Evolutionary conservation across 345 rosid species (phyloP).

Genomic region (Corchorus olitorius): DNA sequence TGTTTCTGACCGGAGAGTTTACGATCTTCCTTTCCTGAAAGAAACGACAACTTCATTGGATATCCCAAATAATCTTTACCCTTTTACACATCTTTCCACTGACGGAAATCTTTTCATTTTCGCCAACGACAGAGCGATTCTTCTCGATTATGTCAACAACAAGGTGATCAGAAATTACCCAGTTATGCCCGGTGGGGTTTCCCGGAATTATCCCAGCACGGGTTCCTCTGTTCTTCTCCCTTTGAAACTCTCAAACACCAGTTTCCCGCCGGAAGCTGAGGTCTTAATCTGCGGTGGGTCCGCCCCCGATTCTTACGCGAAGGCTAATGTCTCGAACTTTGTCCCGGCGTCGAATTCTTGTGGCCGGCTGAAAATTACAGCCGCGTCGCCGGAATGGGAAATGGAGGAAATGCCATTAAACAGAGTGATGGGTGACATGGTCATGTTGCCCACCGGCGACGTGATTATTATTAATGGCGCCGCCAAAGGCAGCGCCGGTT

Average conservation of each 20-base stretch:
- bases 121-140: constrained; percentile 35
- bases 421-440: constrained; percentile 57
- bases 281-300: constrained; percentile 49
- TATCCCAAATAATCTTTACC: constrained; percentile 41
- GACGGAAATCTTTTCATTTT: constrained; percentile 39
- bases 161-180: constrained; percentile 34
- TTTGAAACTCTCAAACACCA: constrained; percentile 11
- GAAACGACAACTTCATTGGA: constrained; percentile 19
- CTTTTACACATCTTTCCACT: constrained; percentile 41
- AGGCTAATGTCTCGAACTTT: constrained; percentile 16
- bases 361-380: constrained; percentile 32
- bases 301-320: constrained; percentile 25
- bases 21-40: constrained; percentile 30
- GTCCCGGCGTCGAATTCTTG: constrained; percentile 27
- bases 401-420: constrained; percentile 54
- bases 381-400: constrained; percentile 27
- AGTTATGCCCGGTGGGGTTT: constrained; percentile 29
- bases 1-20: constrained; percentile 1
- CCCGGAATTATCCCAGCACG: constrained; percentile 41
- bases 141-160: constrained; percentile 34
- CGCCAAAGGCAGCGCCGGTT: constrained; percentile 37
- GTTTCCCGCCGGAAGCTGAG: constrained; percentile 29
- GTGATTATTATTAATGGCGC: constrained; percentile 49
- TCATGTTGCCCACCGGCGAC: constrained; percentile 49
- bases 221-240: constrained; percentile 46